Evolutionary conservation across 176 grass and related monocot genomes (phyloP), one percentile per base, ranked within the genome.

Genomic region (Triticum dicoccoides): DNA sequence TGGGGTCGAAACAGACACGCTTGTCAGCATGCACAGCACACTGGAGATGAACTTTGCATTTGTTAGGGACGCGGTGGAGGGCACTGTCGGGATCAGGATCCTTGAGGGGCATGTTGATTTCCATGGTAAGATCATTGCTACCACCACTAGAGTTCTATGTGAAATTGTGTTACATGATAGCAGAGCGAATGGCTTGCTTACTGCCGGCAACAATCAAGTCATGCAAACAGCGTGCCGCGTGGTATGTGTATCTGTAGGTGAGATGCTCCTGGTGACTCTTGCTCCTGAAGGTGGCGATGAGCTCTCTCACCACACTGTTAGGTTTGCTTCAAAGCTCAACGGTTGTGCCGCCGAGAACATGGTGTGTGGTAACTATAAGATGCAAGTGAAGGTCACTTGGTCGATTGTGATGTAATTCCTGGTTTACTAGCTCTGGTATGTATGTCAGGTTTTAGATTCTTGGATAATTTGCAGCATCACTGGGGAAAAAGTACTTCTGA

Each of bases 401-500:
- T 77, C 73, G 1, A 29, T 51, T 5, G 4, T 73, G 69, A 44
- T 42, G 42, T 75, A 51, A 75, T 45, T 73, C 39, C n/a, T 45
- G n/a, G 21, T 73, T 73, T 41, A 73, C 21, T 44, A 65, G 24
- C 32, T 30, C 12, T 30, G 63, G 3, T 23, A 62, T 25, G 3
- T 23, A 62, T 2, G n/a, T 24, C 59, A 62, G 59, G 9, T 62
- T 62, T 24, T 23, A 24, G 59, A 61, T 62, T 15, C 80, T 87
- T 87, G 90, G 90, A 10, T 88, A 86, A 58, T 92, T 92, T 89
- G 93, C 88, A 87, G 88, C 86, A 23, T 25, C 25, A 25, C 25
- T 80, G 21, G 25, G 21, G 54, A 77, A 92, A 77, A 92, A 90
- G 18, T 51, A 91, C 54, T 87, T 91, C 66, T 88, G 87, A 89